These are phyloP conservation scores for Pseudogymnoascus verrucosus DNA, from an alignment of 2,329 filamentous ascomycete genomes.

Conservation along the genomic window DNA sequence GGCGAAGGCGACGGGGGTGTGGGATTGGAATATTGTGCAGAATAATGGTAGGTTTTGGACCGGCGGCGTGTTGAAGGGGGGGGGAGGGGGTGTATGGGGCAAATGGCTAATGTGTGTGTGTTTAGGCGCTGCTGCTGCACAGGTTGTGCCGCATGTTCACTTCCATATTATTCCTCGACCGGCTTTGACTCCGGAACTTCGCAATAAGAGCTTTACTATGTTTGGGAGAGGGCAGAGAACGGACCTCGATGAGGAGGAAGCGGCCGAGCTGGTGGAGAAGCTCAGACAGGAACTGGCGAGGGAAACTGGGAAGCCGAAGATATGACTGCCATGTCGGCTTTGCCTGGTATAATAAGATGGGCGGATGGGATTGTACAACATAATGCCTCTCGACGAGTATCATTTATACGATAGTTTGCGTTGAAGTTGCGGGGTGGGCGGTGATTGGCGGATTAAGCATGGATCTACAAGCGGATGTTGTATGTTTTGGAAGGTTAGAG, in stretches of 20 bases:
- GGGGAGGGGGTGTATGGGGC: not conserved
- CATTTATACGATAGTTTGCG: conserved; percentile 5
- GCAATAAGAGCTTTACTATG: conserved; percentile 63
- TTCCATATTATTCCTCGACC: conserved; percentile 91
- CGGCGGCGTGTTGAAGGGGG: not conserved
- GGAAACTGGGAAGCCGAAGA: conserved; percentile 23
- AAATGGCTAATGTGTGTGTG: conserved; percentile 11
- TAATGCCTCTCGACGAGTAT: not conserved
- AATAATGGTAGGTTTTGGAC: conserved; percentile 60
- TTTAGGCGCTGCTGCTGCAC: conserved; percentile 68
- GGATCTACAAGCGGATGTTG: not conserved
- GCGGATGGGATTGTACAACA: not conserved
- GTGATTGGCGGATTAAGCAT: not conserved
- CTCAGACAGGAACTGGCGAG: conserved; percentile 41
- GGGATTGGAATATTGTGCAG: conserved; percentile 94
- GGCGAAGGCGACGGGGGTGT: conserved; percentile 57
- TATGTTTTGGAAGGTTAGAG: not conserved
- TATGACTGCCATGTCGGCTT: conserved; percentile 11
- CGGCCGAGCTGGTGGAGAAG: conserved; percentile 46
- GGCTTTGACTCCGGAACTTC: conserved; percentile 44
- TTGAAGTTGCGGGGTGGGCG: not conserved
- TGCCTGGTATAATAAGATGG: not conserved
- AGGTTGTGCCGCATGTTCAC: conserved; percentile 89
- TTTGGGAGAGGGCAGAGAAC: conserved; percentile 67
- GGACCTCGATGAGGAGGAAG: conserved; percentile 72